Base-by-base conservation (phyloP, 148 eudicot species). In the Chenopodium suecicum region DNA sequence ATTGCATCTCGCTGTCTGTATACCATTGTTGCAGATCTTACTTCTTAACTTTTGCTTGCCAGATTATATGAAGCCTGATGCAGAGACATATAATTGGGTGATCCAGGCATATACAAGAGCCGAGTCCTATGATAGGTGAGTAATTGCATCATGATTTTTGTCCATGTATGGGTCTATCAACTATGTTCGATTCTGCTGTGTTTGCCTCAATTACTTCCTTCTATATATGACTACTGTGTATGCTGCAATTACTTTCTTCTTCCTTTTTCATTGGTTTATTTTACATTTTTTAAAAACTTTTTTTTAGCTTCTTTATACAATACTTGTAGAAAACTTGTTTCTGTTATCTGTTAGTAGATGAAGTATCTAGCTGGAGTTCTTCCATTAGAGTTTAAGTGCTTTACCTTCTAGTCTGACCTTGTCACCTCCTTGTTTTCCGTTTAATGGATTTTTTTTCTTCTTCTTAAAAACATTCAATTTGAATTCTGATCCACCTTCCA, bases 51-150 rank as follows among this genome's bases (percentile, higher is more conserved):
- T 82, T 83, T 82, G 76, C 79, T 83, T 89, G 82, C 80, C 92
- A 96, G 99, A 87, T 81, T 89, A 83, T 85, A 92, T 96, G 99
- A 96, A 91, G 85, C 99, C 99, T 63, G 91, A 96, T 84, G 87
- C 99, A 58, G 99, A 96, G 88, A 87, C 99, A 58, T 96, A 96
- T 85, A 96, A 94, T 86, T 94, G 97, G 97, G 95, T 96, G 81
- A 94, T 96, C 85, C 98, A 96, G 87, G 99, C 99, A 74, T 96
- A 92, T 86, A 96, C 99, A 52, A 91, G 99, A 86, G 98, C 98
- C 31, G 98, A 96, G 81, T 89, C 97, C 48, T 96, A 94, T 86
- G 98, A 96, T 71, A 91, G 99, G 99, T 91, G 79, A 79, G 83
- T 75, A 34, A 37, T 58, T 17, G 58, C 47, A 47, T 62, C 56